These are phyloP conservation scores for Thermoascus crustaceus DNA, from an alignment of 2,329 filamentous ascomycete species.

Conservation along the genomic window DNA sequence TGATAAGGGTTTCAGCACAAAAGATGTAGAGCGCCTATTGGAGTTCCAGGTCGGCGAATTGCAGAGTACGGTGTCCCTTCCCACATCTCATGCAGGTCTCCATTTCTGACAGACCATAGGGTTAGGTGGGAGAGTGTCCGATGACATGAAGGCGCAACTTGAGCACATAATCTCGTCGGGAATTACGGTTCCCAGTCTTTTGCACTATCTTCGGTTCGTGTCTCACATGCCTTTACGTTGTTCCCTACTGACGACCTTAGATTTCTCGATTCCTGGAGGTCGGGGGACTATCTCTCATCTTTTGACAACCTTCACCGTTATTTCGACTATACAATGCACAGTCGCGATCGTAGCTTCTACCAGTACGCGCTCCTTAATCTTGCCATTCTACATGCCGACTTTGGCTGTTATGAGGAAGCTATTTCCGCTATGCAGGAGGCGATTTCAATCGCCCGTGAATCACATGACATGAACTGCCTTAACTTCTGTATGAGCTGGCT, in stretches of 20 bases:
- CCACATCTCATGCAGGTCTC: neutral
- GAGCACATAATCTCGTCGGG: slow-evolving; percentile 59
- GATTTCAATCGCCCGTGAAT: slow-evolving; percentile 87
- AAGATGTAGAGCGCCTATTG: slow-evolving; percentile 71
- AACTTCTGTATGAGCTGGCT: slow-evolving; percentile 96
- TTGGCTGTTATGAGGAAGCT: slow-evolving; percentile 82
- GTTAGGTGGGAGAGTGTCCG: slow-evolving; percentile 68
- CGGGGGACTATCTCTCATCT: slow-evolving; percentile 80
- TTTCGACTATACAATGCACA: slow-evolving; percentile 93
- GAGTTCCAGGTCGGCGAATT: slow-evolving; percentile 85
- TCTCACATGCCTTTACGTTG: slow-evolving; percentile 7
- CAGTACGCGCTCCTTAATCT: slow-evolving; percentile 92
- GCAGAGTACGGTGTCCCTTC: slow-evolving; percentile 53
- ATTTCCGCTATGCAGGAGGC: slow-evolving; percentile 93
- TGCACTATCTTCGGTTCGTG: slow-evolving; percentile 69
- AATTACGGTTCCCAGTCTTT: slow-evolving; percentile 60
- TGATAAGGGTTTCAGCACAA: slow-evolving; percentile 53
- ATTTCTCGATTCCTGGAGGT: slow-evolving; percentile 86
- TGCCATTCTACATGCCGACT: slow-evolving; percentile 88
- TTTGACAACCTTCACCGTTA: slow-evolving; percentile 90
- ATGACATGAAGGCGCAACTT: slow-evolving; percentile 64
- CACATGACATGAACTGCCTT: slow-evolving; percentile 81
- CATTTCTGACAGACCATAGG: slow-evolving; percentile 40
- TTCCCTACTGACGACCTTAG: slow-evolving; percentile 32
- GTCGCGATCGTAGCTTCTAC: slow-evolving; percentile 73